Percentiles rank a stretch among this genome's conserved stretches.
Conservation (phyloP, 192 early-diverging fungal species). For the Jimgerdemannia flammicorona region DNA sequence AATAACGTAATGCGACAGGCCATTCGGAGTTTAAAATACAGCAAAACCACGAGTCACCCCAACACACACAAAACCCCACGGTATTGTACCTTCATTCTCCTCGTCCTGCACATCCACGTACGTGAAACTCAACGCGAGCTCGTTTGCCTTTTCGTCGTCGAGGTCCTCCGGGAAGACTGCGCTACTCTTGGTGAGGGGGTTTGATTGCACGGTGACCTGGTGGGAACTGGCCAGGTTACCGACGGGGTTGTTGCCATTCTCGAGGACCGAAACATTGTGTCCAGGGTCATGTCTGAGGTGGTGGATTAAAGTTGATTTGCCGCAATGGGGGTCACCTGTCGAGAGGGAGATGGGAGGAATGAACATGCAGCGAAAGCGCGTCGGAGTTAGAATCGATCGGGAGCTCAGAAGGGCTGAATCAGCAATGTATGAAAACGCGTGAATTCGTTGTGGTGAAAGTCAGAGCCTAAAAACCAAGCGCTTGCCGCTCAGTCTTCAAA, state of each 20-base stretch:
- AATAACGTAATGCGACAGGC: conserved; percentile 2
- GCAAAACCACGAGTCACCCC: background rate
- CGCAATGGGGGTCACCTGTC: conserved; percentile 69
- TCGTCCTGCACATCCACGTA: conserved; percentile 87
- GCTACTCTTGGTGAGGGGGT: conserved; percentile 32
- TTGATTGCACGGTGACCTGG: conserved; percentile 38
- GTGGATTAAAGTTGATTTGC: conserved; percentile 80
- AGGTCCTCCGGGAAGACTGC: conserved; percentile 29
- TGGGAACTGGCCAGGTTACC: conserved; percentile 25
- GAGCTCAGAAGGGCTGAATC: too few species aligned
- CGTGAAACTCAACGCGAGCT: conserved; percentile 80
- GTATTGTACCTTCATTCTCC: conserved; percentile 66
- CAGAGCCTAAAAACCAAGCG: too few species aligned
- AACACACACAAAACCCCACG: background rate
- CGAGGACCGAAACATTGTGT: conserved; percentile 21
- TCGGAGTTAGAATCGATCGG: background rate
- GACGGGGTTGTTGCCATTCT: conserved; percentile 5
- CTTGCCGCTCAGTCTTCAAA: too few species aligned
- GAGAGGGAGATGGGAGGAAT: background rate
- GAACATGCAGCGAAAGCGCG: conserved; percentile 1
- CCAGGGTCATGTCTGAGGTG: conserved; percentile 50
- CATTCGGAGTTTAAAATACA: background rate
- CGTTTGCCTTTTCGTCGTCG: conserved; percentile 50
- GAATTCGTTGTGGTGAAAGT: background rate
- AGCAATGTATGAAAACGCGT: too few species aligned